Evolutionary conservation across 2,329 filamentous ascomycete genomes (phyloP), one percentile per base, ranked within the genome.

Genomic region (Aspergillus oerlinghausenensis): DNA sequence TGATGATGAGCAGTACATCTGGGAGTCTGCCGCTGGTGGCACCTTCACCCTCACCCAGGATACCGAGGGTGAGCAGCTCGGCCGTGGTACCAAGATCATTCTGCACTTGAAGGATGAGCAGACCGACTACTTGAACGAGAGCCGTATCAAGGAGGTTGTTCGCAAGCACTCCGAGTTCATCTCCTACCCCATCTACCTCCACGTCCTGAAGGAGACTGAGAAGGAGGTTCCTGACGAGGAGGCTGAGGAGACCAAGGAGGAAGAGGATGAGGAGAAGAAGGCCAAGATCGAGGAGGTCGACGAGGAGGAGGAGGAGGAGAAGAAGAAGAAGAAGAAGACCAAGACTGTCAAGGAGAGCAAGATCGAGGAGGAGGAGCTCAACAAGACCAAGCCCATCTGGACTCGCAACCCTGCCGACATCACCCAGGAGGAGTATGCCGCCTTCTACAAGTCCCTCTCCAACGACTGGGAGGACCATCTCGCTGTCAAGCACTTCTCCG

Each of bases 111-210:
- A 99, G 90, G 94, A 99, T 70, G 94, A 99, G 87, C 94, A 99
- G 85, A 84, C 83, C 65, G 94, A 97, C 79, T 99, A 96, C 87
- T 84, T 97, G 68, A 95, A 97, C 80, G 94, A 99, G 89, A 85
- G 85, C 84, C 94, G 93, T 86, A 89, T 99, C 85, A 99, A 99
- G 90, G 94, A 99, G 85, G 93, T 99, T 67, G 92, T 99, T 85
- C 97, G 97, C 92, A 99, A 99, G 90, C 94, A 99, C 89, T 97
- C 94, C 76, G 94, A 99, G 84, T 99, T 99, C 86, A 99, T 99
- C 84, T 97, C 94, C 52, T 99, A 99, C 86, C 94, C 94, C 75
- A 99, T 99, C 88, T 99, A 97, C 86, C 93, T 99, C 68, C 94
- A 99, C 83, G 92, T 99, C 74, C 81, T 89, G 78, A 99, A 99